Conservation (phyloP, 2,329 filamentous ascomycete genomes). For the Fusarium tricinctum region DNA sequence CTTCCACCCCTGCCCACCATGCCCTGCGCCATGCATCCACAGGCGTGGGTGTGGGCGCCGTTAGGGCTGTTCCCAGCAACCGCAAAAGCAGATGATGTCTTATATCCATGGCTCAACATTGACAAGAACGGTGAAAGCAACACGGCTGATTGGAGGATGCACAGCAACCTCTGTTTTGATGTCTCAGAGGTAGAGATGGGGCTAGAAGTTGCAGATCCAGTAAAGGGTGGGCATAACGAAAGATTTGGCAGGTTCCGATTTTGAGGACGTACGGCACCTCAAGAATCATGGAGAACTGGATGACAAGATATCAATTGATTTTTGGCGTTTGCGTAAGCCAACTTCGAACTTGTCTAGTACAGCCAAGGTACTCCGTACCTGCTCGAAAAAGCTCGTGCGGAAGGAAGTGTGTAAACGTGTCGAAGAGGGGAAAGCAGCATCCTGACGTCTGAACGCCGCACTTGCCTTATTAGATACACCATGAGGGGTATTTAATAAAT, state of each 20-base stretch:
- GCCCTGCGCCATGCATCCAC: slow-evolving; percentile 44
- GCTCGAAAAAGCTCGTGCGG: slow-evolving; percentile 16
- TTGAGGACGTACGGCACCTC: slow-evolving; percentile 4
- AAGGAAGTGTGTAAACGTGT: slow-evolving; percentile 25
- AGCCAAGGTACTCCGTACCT: slow-evolving; percentile 13
- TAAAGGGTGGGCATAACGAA: slow-evolving; percentile 18
- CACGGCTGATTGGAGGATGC: slow-evolving; percentile 45
- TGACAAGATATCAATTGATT: slow-evolving; percentile 7
- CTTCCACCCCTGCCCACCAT: slow-evolving; percentile 42
- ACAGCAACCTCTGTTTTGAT: slow-evolving; percentile 20
- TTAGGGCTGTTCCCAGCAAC: slow-evolving; percentile 48
- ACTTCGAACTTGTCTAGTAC: slow-evolving; percentile 5
- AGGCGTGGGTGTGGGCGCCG: slow-evolving; percentile 45
- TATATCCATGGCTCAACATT: slow-evolving; percentile 24
- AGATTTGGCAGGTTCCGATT: slow-evolving; percentile 8
- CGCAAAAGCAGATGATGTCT: slow-evolving; percentile 29
- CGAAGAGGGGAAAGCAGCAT: slow-evolving; percentile 35
- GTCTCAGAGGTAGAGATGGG: slow-evolving; percentile 34
- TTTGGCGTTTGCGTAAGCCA: slow-evolving; percentile 12
- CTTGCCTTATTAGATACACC: slow-evolving; percentile 33
- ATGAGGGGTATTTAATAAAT: slow-evolving; percentile 27
- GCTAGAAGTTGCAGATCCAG: slow-evolving; percentile 10
- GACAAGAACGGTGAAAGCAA: slow-evolving; percentile 47
- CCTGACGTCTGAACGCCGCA: slow-evolving; percentile 25
- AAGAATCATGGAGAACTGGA: slow-evolving; percentile 24